Percentiles rank a stretch among this genome's conserved stretches.
These are phyloP conservation scores for Blastobotrys americana DNA, from an alignment of 805 yeast genomes.

Conservation along the genomic window DNA sequence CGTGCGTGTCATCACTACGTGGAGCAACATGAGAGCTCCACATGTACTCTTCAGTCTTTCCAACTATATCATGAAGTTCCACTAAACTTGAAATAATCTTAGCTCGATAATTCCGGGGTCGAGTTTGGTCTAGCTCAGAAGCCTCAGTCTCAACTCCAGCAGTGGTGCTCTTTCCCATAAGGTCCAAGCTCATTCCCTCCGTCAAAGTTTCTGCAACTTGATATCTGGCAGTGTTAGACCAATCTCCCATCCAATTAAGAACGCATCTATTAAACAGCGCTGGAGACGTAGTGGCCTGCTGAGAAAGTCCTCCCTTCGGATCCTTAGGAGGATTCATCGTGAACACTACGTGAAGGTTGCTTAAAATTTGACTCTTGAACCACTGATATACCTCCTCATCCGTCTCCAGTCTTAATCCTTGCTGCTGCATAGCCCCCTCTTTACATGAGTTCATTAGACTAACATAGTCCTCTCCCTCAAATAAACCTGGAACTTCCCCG, in stretches of 20 bases:
- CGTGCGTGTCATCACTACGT: conserved; percentile 1
- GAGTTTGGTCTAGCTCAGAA: conserved; percentile 10
- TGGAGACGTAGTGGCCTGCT: conserved; percentile 65
- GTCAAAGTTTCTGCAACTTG: conserved; percentile 44
- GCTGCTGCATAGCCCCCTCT: conserved; percentile 46
- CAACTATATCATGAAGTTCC: conserved; percentile 1
- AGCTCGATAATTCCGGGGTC: conserved; percentile 44
- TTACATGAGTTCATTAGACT: conserved; percentile 47
- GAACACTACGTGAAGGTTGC: conserved; percentile 76
- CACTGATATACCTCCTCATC: conserved; percentile 65
- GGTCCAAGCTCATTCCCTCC: conserved; percentile 38
- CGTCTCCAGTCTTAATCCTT: conserved; percentile 56
- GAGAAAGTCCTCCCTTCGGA: conserved; percentile 31
- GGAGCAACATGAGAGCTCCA: no score
- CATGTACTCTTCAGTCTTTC: neutral
- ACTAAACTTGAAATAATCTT: conserved; percentile 18
- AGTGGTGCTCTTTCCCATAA: conserved; percentile 11
- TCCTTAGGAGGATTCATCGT: conserved; percentile 46
- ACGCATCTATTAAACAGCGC: conserved; percentile 89
- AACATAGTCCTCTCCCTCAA: conserved; percentile 62
- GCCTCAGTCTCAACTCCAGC: conserved; percentile 42
- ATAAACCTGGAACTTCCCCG: conserved; percentile 86
- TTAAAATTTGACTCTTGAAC: conserved; percentile 62
- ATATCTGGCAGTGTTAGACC: conserved; percentile 48
- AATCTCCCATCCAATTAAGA: conserved; percentile 79